A percentile compares a stretch with the other conserved stretches of the same genome.
Conservation (phyloP, 225 moss, liverwort and hornwort species). For the Climacium dendroides region DNA sequence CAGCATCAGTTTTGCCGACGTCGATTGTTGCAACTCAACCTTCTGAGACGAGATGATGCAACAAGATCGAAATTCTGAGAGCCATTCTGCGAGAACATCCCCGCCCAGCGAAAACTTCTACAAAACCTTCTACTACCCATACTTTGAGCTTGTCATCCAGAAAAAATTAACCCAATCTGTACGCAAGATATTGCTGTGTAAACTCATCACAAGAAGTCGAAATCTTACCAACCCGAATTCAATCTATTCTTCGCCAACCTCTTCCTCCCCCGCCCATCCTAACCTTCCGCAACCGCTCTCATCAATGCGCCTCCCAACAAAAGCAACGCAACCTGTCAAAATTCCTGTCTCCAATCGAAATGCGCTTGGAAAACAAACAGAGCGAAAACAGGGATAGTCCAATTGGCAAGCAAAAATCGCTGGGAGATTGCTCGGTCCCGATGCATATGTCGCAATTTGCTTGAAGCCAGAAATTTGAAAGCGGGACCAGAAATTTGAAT, state of each 20-base stretch:
- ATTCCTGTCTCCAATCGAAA: background rate
- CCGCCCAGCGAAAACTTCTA: background rate
- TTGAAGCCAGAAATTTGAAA: background rate
- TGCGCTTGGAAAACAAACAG: background rate
- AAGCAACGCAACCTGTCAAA: background rate
- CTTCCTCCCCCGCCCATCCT: background rate
- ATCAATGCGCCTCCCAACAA: background rate
- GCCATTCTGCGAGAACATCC: background rate
- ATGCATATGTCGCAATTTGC: background rate
- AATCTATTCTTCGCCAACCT: background rate
- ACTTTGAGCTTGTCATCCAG: background rate
- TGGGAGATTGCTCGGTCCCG: background rate
- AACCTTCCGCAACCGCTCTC: background rate
- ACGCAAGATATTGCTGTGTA: background rate
- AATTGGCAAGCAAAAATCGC: background rate
- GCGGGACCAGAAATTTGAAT: slow-evolving; percentile 1
- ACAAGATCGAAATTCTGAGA: background rate
- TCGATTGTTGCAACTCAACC: background rate
- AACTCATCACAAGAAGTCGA: background rate
- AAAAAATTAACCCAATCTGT: background rate
- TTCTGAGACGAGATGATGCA: background rate
- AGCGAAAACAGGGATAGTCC: background rate
- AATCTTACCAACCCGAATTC: background rate
- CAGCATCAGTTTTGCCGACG: background rate
- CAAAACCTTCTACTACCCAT: background rate